Conservation (phyloP, 1,284 basidiomycete species). For the Rhodotorula glutinis region DNA sequence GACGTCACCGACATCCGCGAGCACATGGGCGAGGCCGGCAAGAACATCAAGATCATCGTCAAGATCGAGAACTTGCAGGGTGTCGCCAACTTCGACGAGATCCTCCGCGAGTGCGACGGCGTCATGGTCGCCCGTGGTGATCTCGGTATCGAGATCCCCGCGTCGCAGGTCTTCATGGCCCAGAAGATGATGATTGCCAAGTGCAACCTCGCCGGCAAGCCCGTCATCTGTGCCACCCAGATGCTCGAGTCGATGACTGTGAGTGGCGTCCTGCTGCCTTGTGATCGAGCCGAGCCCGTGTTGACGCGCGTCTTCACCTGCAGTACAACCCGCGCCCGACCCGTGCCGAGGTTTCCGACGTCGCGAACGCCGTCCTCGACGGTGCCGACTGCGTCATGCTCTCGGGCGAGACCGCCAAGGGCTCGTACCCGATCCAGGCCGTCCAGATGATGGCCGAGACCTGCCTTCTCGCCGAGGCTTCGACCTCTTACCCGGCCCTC, state of each 20-base stretch:
- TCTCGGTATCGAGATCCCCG: slow-evolving; percentile 96
- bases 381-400: slow-evolving; percentile 98
- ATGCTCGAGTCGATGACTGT: slow-evolving; percentile 98
- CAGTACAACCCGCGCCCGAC: slow-evolving; percentile 89
- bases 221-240: slow-evolving; percentile 97
- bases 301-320: not conserved
- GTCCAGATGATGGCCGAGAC: slow-evolving; percentile 99
- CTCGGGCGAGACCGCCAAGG: slow-evolving; percentile 96
- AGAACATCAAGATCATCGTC: slow-evolving; percentile 93
- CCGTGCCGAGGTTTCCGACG: slow-evolving; percentile 94
- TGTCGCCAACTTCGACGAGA: slow-evolving; percentile 96
- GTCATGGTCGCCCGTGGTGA: slow-evolving; percentile 99
- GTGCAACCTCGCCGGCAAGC: slow-evolving; percentile 94
- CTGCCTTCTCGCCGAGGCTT: slow-evolving; percentile 86
- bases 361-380: slow-evolving; percentile 95
- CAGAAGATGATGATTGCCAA: slow-evolving; percentile 99
- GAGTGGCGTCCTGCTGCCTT: slow-evolving; percentile 52
- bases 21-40: slow-evolving; percentile 85
- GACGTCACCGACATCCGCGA: slow-evolving; percentile 88
- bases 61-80: slow-evolving; percentile 99
- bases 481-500: slow-evolving; percentile 87
- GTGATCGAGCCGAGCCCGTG: not conserved
- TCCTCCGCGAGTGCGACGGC: slow-evolving; percentile 85
- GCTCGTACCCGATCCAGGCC: slow-evolving; percentile 86
- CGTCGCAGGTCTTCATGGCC: slow-evolving; percentile 93